A percentile compares a stretch with the other conserved stretches of the same genome.
phyloP scores from a whole-genome alignment of 2,329 filamentous ascomycete genomes.

The Leptographium flavum region DNA sequence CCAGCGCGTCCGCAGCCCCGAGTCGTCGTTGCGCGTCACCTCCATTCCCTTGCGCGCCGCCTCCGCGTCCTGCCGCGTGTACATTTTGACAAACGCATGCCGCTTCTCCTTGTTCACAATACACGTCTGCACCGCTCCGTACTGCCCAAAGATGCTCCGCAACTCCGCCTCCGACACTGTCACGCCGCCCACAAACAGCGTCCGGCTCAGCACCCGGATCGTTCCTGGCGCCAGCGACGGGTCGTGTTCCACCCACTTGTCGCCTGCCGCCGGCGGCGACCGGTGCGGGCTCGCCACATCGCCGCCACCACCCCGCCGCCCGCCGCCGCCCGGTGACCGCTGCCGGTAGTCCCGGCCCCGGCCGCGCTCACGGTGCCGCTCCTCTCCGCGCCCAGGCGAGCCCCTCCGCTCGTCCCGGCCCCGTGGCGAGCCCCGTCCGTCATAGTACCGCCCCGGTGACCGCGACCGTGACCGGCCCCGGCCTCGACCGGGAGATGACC shows the following conservation, averaged over 20 bases:
- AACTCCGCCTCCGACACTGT: conserved; percentile 76
- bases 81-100: conserved; percentile 98
- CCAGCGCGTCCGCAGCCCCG: conserved; percentile 80
- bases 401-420: conserved; percentile 40
- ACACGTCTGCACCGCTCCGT: conserved; percentile 84
- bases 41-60: conserved; percentile 80
- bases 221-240: conserved; percentile 54
- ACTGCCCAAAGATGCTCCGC: conserved; percentile 63
- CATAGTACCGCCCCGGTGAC: conserved; percentile 54
- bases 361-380: conserved; percentile 30
- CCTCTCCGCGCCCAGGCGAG: conserved; percentile 39
- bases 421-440: not conserved
- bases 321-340: conserved; percentile 59
- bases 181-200: conserved; percentile 91
- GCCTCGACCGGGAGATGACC: conserved; percentile 44
- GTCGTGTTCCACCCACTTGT: conserved; percentile 74
- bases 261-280: conserved; percentile 17
- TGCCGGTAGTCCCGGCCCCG: conserved; percentile 66
- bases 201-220: conserved; percentile 90
- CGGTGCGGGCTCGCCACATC: conserved; percentile 44
- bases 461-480: conserved; percentile 59
- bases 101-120: conserved; percentile 98
- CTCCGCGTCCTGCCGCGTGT: conserved; percentile 73
- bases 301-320: not conserved
- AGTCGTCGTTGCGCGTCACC: conserved; percentile 54